Conservation (phyloP, 75 land plant species). For the Selaginella tamariscina region DNA sequence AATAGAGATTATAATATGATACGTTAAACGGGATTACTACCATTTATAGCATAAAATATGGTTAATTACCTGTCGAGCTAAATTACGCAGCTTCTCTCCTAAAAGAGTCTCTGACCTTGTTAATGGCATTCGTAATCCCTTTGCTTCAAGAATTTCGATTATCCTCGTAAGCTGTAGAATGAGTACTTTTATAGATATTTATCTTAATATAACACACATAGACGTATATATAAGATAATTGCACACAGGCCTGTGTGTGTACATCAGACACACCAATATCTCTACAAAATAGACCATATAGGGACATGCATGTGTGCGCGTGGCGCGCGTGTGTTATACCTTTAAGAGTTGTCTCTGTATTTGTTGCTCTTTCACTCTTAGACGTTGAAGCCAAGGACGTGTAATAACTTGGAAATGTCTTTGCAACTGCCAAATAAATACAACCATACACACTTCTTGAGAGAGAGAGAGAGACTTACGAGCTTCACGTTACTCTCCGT, state of each 20-base stretch:
- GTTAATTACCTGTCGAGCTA: constrained; percentile 54
- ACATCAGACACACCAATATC: no score
- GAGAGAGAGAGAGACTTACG: constrained; percentile 30
- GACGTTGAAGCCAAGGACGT: constrained; percentile 65
- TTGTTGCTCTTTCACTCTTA: constrained; percentile 72
- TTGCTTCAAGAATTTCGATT: constrained; percentile 78
- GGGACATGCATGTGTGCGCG: no score
- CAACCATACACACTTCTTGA: neutral
- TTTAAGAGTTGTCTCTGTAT: constrained; percentile 81
- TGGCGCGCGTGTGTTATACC: no score
- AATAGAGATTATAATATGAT: neutral
- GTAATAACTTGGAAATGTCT: constrained; percentile 83
- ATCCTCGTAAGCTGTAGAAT: constrained; percentile 69
- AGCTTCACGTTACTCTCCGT: constrained; percentile 88
- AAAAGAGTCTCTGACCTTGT: constrained; percentile 72
- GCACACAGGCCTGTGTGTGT: no score
- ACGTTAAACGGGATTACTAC: neutral
- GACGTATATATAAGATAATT: no score
- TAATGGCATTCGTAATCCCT: constrained; percentile 72
- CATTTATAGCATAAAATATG: neutral
- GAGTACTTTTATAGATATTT: neutral
- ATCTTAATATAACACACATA: no score
- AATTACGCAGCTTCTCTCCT: constrained; percentile 53
- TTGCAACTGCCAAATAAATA: constrained; percentile 51
- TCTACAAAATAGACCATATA: neutral